These are phyloP conservation scores for Dryas drummondii DNA, from an alignment of 306 rosid genomes.

Conservation along the genomic window DNA sequence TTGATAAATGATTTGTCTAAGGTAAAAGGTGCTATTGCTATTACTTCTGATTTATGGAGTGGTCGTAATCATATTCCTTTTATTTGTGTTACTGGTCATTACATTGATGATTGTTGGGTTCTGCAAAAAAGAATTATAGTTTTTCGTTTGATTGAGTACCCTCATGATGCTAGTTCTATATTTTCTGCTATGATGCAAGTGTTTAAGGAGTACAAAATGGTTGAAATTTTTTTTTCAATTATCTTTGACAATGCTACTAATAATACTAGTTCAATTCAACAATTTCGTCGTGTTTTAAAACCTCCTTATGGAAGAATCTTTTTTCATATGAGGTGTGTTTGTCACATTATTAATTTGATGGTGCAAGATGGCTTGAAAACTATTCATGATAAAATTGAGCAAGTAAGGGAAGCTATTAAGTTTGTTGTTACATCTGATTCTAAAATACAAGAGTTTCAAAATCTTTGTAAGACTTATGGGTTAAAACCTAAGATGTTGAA, in stretches of 20 bases:
- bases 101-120: background rate
- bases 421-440: background rate
- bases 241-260: background rate
- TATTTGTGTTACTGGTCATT: background rate
- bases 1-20: background rate
- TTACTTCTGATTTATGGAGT: background rate
- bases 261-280: background rate
- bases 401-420: background rate
- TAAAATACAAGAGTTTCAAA: background rate
- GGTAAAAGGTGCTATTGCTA: background rate
- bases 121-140: background rate
- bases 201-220: background rate
- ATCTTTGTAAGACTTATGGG: background rate
- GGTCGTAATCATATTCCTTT: background rate
- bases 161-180: background rate
- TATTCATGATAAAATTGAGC: background rate
- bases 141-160: background rate
- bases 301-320: background rate
- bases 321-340: background rate
- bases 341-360: background rate
- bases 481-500: background rate
- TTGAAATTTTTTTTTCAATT: background rate
- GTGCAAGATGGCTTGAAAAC: background rate
- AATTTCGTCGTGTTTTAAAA: background rate
- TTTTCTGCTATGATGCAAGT: background rate